A percentile compares a stretch with the other conserved stretches of the same genome.
These are phyloP conservation scores for Apiospora koreana DNA, from an alignment of 2,329 filamentous ascomycete species.

Conservation along the genomic window DNA sequence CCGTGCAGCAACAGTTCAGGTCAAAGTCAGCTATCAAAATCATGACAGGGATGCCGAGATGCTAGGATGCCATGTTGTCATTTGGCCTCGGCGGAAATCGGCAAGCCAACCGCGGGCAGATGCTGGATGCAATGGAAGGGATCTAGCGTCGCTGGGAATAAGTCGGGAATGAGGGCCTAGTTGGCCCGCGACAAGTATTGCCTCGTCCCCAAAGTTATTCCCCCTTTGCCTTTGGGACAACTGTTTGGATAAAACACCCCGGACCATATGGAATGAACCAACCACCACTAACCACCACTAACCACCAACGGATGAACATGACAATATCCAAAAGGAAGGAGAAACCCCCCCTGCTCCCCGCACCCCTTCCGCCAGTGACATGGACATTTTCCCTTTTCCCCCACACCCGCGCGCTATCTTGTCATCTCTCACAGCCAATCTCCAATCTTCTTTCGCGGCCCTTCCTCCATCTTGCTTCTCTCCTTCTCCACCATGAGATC, in stretches of 20 bases:
- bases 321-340: too few species aligned
- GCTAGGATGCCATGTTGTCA: neutral
- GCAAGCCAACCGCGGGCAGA: neutral
- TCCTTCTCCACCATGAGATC: neutral
- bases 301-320: too few species aligned
- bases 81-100: neutral
- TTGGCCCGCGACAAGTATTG: neutral
- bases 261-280: neutral
- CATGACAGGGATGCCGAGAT: neutral
- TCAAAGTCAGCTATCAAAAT: neutral
- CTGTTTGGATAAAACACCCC: neutral
- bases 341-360: neutral
- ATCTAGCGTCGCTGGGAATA: slow-evolving; percentile 15
- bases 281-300: too few species aligned
- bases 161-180: slow-evolving; percentile 14
- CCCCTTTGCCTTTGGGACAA: neutral
- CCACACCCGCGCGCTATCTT: too few species aligned
- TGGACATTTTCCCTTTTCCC: too few species aligned
- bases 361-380: too few species aligned
- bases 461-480: neutral
- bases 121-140: neutral
- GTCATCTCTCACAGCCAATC: neutral
- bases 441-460: too few species aligned
- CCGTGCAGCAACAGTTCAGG: too few species aligned
- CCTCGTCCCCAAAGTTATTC: neutral